Percentiles rank a stretch among this genome's conserved stretches.
Conservation (phyloP, 2,329 filamentous ascomycete genomes). For the Pestalotiopsis sp. region DNA sequence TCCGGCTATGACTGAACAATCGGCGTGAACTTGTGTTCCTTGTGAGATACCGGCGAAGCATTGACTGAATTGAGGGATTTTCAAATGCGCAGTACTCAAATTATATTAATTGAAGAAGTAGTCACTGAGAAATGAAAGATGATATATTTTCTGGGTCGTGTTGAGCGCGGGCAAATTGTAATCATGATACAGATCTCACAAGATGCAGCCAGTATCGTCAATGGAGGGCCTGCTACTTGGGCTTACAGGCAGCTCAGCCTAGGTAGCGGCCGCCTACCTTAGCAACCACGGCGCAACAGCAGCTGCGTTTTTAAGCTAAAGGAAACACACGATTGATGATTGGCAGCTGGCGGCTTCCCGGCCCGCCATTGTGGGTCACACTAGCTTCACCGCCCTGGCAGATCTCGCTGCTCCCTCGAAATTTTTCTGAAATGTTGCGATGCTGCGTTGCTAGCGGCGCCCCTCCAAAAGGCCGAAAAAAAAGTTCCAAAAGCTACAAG, state of each 20-base stretch:
- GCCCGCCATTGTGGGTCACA: not conserved
- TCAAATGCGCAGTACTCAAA: not conserved
- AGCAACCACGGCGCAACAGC: not conserved
- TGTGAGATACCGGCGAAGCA: conserved; percentile 10
- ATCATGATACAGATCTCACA: no score
- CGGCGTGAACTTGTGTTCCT: not conserved
- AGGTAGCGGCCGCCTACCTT: not conserved
- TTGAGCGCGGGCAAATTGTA: no score
- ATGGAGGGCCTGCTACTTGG: not conserved
- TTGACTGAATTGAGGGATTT: conserved; percentile 7
- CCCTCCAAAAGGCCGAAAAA: conserved; percentile 10
- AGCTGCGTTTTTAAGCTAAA: not conserved
- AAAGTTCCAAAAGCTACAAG: not conserved
- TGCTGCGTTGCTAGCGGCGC: conserved; percentile 10
- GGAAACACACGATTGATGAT: not conserved
- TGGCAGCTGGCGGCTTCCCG: not conserved
- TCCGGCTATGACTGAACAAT: not conserved
- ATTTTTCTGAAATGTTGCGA: conserved; percentile 16
- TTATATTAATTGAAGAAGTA: not conserved
- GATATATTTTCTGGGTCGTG: not conserved
- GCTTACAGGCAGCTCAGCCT: not conserved
- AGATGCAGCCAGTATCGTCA: no score
- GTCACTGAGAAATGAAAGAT: not conserved
- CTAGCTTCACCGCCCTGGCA: conserved; percentile 12
- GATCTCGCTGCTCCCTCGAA: conserved; percentile 1